Evolutionary conservation across 257 asterid genomes (phyloP).

Genomic region (Petunia axillaris): DNA sequence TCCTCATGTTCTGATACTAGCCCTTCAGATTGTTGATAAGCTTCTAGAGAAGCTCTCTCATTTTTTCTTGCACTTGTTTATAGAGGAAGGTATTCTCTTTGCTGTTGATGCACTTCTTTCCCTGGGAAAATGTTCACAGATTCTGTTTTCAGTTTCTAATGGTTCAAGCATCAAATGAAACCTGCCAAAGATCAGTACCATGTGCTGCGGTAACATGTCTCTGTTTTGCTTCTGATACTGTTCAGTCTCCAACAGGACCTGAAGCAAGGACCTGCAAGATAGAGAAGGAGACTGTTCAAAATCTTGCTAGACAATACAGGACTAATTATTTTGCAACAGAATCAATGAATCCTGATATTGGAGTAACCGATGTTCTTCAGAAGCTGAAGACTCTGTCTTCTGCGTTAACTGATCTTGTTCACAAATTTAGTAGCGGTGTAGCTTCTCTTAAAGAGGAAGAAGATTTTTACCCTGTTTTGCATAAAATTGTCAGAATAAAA

Average conservation of each 20-base stretch:
- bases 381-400: conserved; percentile 68
- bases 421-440: conserved; percentile 36
- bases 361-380: conserved; percentile 70
- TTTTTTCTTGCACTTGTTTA: conserved; percentile 66
- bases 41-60: conserved; percentile 76
- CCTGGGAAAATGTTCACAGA: conserved; percentile 54
- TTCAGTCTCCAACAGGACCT: conserved; percentile 46
- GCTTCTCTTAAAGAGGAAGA: conserved; percentile 57
- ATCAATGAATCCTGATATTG: conserved; percentile 63
- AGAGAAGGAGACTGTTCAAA: conserved; percentile 58
- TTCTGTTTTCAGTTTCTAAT: conserved; percentile 52
- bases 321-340: conserved; percentile 61
- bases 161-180: conserved; percentile 45
- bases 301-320: conserved; percentile 76
- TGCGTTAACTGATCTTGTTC: conserved; percentile 50
- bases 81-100: conserved; percentile 84
- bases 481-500: conserved; percentile 63
- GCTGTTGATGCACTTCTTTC: conserved; percentile 68
- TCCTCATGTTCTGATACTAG: conserved; percentile 66
- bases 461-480: conserved; percentile 54
- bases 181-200: conserved; percentile 40
- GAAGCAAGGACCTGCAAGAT: conserved; percentile 63
- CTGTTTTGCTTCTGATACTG: conserved; percentile 61
- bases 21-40: conserved; percentile 79
- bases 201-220: conserved; percentile 60